A percentile compares a stretch with the other conserved stretches of the same genome.
phyloP scores from a whole-genome alignment of 768 basidiomycete species.

The Lentinula edodes region DNA sequence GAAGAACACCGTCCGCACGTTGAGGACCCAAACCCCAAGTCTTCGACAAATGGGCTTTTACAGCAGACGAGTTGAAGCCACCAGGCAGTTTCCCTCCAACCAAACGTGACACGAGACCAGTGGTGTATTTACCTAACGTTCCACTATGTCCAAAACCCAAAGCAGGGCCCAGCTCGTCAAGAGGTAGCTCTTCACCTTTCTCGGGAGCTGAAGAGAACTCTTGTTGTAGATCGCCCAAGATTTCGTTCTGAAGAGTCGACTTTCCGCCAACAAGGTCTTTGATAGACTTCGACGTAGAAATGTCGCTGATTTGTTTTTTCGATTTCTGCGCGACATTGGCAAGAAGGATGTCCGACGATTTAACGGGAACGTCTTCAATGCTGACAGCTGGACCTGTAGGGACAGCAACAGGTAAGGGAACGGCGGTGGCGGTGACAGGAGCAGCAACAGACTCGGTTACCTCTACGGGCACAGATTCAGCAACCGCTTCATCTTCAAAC shows the following conservation, averaged over 20 bases:
- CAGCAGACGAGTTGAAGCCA: conserved; percentile 91
- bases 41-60: conserved; percentile 86
- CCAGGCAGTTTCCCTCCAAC: conserved; percentile 98
- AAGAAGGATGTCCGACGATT: conserved; percentile 82
- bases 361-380: conserved; percentile 88
- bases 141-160: conserved; percentile 78
- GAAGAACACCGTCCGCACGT: conserved; percentile 85
- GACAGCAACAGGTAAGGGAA: conserved; percentile 37
- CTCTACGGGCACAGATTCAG: conserved; percentile 32
- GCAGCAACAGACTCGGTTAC: conserved; percentile 30
- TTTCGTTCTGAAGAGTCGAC: conserved; percentile 98
- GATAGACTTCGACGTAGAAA: conserved; percentile 89
- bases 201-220: conserved; percentile 95
- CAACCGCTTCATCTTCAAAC: conserved; percentile 80
- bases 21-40: conserved; percentile 92
- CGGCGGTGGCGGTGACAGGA: conserved; percentile 35
- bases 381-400: conserved; percentile 60
- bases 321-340: conserved; percentile 95
- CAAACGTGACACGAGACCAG: conserved; percentile 84
- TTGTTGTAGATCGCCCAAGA: conserved; percentile 91
- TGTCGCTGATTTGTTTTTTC: conserved; percentile 89
- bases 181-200: conserved; percentile 95
- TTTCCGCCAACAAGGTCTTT: conserved; percentile 99
- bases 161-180: conserved; percentile 91
- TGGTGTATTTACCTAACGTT: conserved; percentile 90